Percentiles rank a stretch among this genome's conserved stretches.
Evolutionary conservation across 352 stramenopile species (phyloP).

Genomic region (Globisporangium sylvaticum): DNA sequence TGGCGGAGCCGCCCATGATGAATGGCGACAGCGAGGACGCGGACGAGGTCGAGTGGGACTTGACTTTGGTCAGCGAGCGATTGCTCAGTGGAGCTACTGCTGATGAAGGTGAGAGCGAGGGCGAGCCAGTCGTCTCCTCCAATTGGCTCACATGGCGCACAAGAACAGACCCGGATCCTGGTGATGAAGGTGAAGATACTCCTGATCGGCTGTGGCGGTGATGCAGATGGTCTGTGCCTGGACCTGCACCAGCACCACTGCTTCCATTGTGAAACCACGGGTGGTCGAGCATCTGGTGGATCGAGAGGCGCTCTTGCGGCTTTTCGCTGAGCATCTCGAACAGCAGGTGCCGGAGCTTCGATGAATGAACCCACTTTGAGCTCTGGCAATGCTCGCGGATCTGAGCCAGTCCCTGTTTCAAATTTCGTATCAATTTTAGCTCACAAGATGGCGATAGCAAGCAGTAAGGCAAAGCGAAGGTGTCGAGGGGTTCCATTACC

Average conservation of each 20-base stretch:
- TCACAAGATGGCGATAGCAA: not conserved
- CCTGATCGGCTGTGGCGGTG: not conserved
- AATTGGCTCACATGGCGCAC: conserved; percentile 6
- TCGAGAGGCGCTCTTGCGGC: conserved; percentile 32
- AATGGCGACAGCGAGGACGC: conserved; percentile 1
- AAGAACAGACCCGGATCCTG: conserved; percentile 4
- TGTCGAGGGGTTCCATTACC: not conserved
- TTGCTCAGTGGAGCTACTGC: not conserved
- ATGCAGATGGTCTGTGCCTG: not conserved
- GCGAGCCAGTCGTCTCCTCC: not conserved
- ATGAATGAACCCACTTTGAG: conserved; percentile 42
- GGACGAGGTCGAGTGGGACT: conserved; percentile 15
- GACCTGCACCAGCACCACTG: not conserved
- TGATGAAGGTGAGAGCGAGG: not conserved
- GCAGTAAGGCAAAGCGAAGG: not conserved
- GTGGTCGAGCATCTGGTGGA: conserved; percentile 46
- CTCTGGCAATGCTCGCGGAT: conserved; percentile 32
- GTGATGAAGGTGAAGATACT: not conserved
- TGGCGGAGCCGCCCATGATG: not conserved
- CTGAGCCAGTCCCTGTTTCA: conserved; percentile 26
- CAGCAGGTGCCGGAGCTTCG: conserved; percentile 36
- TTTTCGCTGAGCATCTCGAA: conserved; percentile 40
- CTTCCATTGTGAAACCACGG: conserved; percentile 32
- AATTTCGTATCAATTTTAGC: not conserved
- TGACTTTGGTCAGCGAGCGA: conserved; percentile 8